Conservation (phyloP, 1,284 basidiomycete species). For the Agaricales sp. region DNA sequence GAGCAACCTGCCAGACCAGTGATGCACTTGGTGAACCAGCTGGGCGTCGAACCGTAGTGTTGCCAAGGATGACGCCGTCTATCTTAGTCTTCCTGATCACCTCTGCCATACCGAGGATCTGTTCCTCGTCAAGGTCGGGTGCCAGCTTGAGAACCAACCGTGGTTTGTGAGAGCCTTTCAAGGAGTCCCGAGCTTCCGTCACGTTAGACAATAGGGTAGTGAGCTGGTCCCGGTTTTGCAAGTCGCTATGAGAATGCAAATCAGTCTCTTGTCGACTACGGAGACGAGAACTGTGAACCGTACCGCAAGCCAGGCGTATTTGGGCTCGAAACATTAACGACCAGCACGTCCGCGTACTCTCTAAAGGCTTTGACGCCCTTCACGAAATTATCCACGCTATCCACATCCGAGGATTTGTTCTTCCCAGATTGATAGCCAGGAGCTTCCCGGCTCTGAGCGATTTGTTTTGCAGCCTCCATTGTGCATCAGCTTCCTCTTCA, state of each 20-base stretch:
- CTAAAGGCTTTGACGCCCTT: conserved; percentile 78
- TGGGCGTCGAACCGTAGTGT: conserved; percentile 87
- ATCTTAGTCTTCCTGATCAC: conserved; percentile 69
- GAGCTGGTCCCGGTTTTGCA: conserved; percentile 76
- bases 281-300: conserved; percentile 11
- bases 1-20: too few relatives aligned
- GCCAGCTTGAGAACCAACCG: conserved; percentile 90
- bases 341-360: conserved; percentile 84
- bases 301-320: conserved; percentile 92
- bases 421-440: conserved; percentile 95
- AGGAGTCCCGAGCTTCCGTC: conserved; percentile 63
- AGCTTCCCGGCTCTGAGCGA: conserved; percentile 65
- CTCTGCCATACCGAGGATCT: conserved; percentile 79
- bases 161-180: conserved; percentile 45
- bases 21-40: too few relatives aligned
- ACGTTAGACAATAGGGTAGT: conserved; percentile 69
- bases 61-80: conserved; percentile 95
- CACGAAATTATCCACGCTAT: conserved; percentile 86
- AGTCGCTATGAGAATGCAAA: conserved; percentile 32
- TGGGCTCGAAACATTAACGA: conserved; percentile 94
- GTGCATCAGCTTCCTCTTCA: too few relatives aligned
- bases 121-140: conserved; percentile 76
- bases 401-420: conserved; percentile 81
- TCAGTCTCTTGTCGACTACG: not conserved
- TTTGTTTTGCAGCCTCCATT: conserved; percentile 43